Percentiles rank a stretch among this genome's conserved stretches.
Evolutionary conservation across 1,284 basidiomycete genomes (phyloP).

Genomic region (Amylostereum areolatum): DNA sequence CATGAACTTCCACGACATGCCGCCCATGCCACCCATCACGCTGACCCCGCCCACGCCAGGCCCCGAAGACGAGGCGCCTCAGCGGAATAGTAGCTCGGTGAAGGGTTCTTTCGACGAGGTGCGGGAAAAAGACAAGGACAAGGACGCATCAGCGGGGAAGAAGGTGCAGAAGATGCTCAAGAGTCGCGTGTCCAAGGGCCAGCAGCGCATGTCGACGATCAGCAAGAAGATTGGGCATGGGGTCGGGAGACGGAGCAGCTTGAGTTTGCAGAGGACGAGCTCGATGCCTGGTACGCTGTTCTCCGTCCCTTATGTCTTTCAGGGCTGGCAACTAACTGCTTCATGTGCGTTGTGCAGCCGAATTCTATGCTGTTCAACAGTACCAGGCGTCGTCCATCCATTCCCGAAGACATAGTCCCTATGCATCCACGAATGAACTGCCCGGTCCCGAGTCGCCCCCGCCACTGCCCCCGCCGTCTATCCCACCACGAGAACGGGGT

Average conservation of each 20-base stretch:
- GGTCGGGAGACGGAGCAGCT: conserved; percentile 46
- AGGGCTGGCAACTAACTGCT: not conserved
- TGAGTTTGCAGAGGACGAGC: conserved; percentile 45
- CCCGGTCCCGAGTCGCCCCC: conserved; percentile 25
- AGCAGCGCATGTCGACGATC: conserved; percentile 66
- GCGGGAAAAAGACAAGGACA: conserved; percentile 14
- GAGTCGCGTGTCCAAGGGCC: conserved; percentile 64
- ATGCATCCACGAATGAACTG: conserved; percentile 26
- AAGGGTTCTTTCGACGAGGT: conserved; percentile 4
- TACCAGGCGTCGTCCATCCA: conserved; percentile 88
- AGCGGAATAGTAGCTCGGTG: conserved; percentile 13
- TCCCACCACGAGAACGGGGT: conserved; percentile 32
- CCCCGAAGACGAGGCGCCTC: conserved; percentile 8
- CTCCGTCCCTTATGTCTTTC: conserved; percentile 1
- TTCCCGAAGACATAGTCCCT: conserved; percentile 59
- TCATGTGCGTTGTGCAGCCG: conserved; percentile 25
- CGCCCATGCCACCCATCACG: conserved; percentile 30
- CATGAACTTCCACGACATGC: not conserved
- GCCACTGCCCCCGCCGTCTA: conserved; percentile 32
- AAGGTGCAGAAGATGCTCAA: conserved; percentile 71
- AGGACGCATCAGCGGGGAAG: conserved; percentile 43
- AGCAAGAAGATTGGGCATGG: conserved; percentile 71
- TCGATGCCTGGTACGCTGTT: conserved; percentile 56
- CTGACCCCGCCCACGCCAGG: conserved; percentile 42
- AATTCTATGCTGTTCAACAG: conserved; percentile 54